These are phyloP conservation scores for Tricholoma matsutake DNA, from an alignment of 768 basidiomycete species.

Conservation along the genomic window DNA sequence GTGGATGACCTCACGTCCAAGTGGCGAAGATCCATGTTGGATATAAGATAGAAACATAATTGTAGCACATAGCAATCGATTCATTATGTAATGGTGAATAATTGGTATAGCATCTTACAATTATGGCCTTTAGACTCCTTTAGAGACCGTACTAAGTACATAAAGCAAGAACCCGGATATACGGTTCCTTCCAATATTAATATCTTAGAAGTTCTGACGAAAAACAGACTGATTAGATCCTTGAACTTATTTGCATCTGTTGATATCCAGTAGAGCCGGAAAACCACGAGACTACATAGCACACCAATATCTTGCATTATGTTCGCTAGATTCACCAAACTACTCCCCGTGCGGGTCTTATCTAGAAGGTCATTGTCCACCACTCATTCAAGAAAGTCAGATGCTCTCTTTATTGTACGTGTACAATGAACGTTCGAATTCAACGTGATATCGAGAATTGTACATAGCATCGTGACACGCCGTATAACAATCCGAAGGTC, in stretches of 20 bases:
- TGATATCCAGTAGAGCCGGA: background rate
- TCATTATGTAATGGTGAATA: constrained; percentile 27
- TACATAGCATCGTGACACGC: constrained; percentile 86
- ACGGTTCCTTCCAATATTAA: constrained; percentile 26
- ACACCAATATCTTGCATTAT: constrained; percentile 20
- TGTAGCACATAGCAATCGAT: background rate
- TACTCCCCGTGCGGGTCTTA: constrained; percentile 22
- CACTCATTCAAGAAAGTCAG: constrained; percentile 55
- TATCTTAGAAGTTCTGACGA: too few species aligned
- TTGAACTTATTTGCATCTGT: too few species aligned
- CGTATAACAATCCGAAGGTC: constrained; percentile 91
- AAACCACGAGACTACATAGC: too few species aligned
- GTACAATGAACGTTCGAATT: background rate
- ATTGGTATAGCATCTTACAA: constrained; percentile 34
- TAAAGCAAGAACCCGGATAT: constrained; percentile 25
- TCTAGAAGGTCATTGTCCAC: constrained; percentile 39
- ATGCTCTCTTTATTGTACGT: constrained; percentile 86
- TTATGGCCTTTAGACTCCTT: too few species aligned
- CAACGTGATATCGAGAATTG: constrained; percentile 13
- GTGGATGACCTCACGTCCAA: constrained; percentile 67
- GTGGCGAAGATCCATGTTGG: constrained; percentile 67
- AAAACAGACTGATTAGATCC: too few species aligned
- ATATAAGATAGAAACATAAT: constrained; percentile 19
- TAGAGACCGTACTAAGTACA: constrained; percentile 32
- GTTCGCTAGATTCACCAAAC: constrained; percentile 33